These are phyloP conservation scores for Tolypocladium tundrense DNA, from an alignment of 2,329 filamentous ascomycete species.

Conservation along the genomic window DNA sequence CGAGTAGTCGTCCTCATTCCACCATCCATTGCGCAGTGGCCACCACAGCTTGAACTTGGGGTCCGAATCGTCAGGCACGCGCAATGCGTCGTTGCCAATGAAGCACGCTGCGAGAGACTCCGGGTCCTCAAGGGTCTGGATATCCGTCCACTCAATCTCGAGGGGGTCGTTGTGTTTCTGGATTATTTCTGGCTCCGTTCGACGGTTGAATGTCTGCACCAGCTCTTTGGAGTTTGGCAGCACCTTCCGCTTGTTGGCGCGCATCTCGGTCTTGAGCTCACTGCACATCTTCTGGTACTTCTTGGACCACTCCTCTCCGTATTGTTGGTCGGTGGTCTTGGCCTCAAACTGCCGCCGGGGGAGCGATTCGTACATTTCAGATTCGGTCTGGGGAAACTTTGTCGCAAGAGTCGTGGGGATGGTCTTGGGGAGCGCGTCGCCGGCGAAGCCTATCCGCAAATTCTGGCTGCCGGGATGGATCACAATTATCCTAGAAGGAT, in stretches of 20 bases:
- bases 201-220: constrained; percentile 86
- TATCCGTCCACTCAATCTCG: constrained; percentile 90
- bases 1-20: constrained; percentile 83
- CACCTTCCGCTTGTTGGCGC: constrained; percentile 86
- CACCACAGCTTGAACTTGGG: constrained; percentile 89
- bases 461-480: constrained; percentile 96
- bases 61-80: constrained; percentile 79
- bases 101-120: constrained; percentile 55
- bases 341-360: constrained; percentile 60
- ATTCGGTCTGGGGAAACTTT: constrained; percentile 67
- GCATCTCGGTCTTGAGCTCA: constrained; percentile 84
- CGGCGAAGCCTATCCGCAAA: constrained; percentile 86
- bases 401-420: constrained; percentile 88
- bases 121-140: constrained; percentile 55
- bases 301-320: constrained; percentile 71
- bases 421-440: constrained; percentile 87
- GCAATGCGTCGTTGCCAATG: constrained; percentile 69
- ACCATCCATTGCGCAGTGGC: constrained; percentile 77
- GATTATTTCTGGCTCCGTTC: constrained; percentile 75
- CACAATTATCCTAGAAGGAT: constrained; percentile 84
- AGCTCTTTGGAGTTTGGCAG: constrained; percentile 96
- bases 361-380: constrained; percentile 70
- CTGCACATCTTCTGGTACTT: constrained; percentile 73
- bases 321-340: constrained; percentile 62
- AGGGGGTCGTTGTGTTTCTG: constrained; percentile 90